These are phyloP conservation scores for Phalaenopsis aphrodite DNA, from an alignment of 106 monocot genomes.

Conservation along the genomic window DNA sequence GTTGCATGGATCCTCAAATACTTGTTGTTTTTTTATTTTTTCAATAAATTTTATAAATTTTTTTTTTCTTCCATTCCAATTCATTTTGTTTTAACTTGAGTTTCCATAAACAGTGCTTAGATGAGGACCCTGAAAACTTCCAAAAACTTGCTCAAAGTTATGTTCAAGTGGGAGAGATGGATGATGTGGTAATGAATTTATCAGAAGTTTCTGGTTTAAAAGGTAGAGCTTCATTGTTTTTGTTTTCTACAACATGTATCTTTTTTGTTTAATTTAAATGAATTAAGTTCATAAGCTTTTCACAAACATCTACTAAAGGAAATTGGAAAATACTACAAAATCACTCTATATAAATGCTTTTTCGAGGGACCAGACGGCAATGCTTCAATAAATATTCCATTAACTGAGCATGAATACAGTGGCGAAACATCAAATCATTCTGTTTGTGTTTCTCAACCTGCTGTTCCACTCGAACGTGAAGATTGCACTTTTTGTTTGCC, in stretches of 20 bases:
- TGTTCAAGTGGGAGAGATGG: too few species aligned
- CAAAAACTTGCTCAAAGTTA: too few species aligned
- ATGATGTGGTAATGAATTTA: background rate
- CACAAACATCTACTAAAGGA: background rate
- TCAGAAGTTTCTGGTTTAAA: background rate
- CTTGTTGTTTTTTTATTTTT: background rate
- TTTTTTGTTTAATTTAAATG: too few species aligned
- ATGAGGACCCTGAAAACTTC: background rate
- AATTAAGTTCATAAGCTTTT: background rate
- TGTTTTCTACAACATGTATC: too few species aligned
- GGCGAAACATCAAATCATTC: background rate
- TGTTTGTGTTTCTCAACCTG: background rate
- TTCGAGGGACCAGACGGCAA: background rate
- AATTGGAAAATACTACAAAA: background rate
- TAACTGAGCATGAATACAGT: background rate
- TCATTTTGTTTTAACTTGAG: background rate
- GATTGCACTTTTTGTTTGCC: background rate
- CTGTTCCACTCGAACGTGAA: background rate
- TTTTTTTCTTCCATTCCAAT: background rate
- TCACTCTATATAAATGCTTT: background rate
- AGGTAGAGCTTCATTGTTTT: background rate
- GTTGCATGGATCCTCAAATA: background rate
- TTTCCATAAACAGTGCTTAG: background rate
- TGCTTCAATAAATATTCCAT: background rate
- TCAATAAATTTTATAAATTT: background rate